These are phyloP conservation scores for Agaricus sinodeliciosus DNA, from an alignment of 768 basidiomycete genomes.

Conservation along the genomic window DNA sequence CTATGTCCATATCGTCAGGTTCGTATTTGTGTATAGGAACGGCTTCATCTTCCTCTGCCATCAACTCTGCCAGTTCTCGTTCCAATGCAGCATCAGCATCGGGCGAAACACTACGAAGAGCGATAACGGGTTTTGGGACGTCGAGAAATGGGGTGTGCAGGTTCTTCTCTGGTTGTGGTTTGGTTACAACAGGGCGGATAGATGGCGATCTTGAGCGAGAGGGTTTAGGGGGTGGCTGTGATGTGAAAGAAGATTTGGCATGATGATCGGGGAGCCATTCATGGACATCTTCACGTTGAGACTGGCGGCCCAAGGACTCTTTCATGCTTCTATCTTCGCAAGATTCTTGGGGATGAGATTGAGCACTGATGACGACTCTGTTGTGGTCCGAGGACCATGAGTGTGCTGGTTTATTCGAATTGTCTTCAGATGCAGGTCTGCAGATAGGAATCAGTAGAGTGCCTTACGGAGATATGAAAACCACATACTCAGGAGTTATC, in stretches of 20 bases:
- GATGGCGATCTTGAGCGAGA: conserved; percentile 21
- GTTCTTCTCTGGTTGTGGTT: conserved; percentile 1
- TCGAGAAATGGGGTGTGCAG: conserved; percentile 7
- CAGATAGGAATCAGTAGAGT: background rate
- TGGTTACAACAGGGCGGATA: conserved; percentile 18
- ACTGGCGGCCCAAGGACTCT: conserved; percentile 12
- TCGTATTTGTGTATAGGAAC: conserved; percentile 24
- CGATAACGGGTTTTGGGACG: conserved; percentile 8
- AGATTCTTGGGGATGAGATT: background rate
- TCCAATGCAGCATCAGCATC: conserved; percentile 35
- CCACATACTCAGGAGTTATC: background rate
- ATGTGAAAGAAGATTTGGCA: conserved; percentile 29
- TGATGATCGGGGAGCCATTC: conserved; percentile 57
- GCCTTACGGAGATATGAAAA: background rate
- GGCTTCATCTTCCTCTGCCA: conserved; percentile 22
- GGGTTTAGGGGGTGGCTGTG: conserved; percentile 21
- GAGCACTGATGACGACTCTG: background rate
- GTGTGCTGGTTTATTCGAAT: background rate
- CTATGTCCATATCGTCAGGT: conserved; percentile 35
- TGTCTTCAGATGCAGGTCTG: background rate
- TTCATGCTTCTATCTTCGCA: background rate
- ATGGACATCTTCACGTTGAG: conserved; percentile 46
- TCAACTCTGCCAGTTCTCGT: conserved; percentile 37
- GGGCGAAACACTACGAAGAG: conserved; percentile 18
- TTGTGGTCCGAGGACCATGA: background rate